Conservation (phyloP, 2,329 filamentous ascomycete species). For the Fusarium camptoceras region DNA sequence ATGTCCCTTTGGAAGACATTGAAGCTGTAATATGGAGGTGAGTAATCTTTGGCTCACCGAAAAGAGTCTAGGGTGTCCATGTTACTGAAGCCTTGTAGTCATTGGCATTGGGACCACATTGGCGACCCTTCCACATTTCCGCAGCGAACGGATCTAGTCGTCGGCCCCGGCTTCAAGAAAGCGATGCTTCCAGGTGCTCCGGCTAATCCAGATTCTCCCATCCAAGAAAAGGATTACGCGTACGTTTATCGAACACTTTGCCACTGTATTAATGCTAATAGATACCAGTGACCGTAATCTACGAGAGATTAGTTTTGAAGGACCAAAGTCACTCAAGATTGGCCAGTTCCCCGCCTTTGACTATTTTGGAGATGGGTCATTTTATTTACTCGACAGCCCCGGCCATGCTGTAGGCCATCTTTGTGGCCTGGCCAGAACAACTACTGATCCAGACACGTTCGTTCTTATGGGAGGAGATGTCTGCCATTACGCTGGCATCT, state of each 20-base stretch:
- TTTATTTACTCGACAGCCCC: conserved; percentile 57
- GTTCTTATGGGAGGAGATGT: conserved; percentile 58
- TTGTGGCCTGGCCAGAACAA: conserved; percentile 56
- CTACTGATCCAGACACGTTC: conserved; percentile 50
- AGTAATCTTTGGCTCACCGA: background rate
- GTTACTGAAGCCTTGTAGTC: conserved; percentile 41
- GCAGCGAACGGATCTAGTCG: conserved; percentile 58
- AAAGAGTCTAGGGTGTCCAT: fast-evolving
- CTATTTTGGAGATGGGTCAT: conserved; percentile 57
- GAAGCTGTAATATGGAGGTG: conserved; percentile 43
- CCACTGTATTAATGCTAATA: background rate
- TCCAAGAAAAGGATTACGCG: conserved; percentile 53
- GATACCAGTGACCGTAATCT: conserved; percentile 41
- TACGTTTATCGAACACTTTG: background rate
- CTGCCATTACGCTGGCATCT: conserved; percentile 55
- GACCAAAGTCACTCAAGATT: conserved; percentile 45
- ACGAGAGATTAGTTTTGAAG: conserved; percentile 46
- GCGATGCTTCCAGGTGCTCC: conserved; percentile 62
- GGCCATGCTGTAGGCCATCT: conserved; percentile 57
- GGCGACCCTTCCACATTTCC: conserved; percentile 63
- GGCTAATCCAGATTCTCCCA: conserved; percentile 48
- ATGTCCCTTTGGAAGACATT: conserved; percentile 10
- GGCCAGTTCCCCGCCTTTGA: conserved; percentile 54
- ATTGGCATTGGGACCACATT: conserved; percentile 65
- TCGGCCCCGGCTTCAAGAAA: conserved; percentile 64